Evolutionary conservation across 176 grass and related monocot genomes (phyloP).

Genomic region (Oryza brachyantha): DNA sequence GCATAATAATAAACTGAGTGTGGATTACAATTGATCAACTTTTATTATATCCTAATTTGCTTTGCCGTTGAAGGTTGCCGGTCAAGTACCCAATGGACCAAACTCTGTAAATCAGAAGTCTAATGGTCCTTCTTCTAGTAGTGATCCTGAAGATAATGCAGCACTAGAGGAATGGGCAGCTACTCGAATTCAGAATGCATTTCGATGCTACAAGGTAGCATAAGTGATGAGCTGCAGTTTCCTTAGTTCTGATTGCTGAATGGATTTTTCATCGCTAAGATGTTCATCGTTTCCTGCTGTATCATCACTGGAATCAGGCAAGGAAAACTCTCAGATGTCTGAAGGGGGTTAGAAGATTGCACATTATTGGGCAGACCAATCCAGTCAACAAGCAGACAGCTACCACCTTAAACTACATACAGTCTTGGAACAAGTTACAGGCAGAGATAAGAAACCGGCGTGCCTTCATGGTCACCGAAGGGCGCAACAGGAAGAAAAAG

Average conservation of each 20-base stretch:
- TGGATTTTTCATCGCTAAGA: neutral
- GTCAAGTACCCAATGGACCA: slow-evolving; percentile 43
- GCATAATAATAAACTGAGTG: neutral
- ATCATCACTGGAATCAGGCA: slow-evolving; percentile 46
- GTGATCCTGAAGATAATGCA: slow-evolving; percentile 50
- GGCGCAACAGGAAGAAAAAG: slow-evolving; percentile 81
- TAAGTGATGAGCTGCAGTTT: neutral
- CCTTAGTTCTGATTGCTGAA: neutral
- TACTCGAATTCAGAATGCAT: slow-evolving; percentile 68
- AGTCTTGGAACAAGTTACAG: slow-evolving; percentile 87
- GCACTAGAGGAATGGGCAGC: slow-evolving; percentile 72
- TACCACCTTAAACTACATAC: slow-evolving; percentile 61
- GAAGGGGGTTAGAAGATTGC: slow-evolving; percentile 69
- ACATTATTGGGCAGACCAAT: slow-evolving; percentile 38
- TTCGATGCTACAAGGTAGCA: slow-evolving; percentile 67
- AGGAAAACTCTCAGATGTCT: slow-evolving; percentile 71
- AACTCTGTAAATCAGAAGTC: slow-evolving; percentile 49
- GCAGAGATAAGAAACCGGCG: slow-evolving; percentile 79
- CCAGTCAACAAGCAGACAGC: slow-evolving; percentile 84
- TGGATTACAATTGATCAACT: neutral
- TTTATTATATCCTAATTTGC: slow-evolving; percentile 20
- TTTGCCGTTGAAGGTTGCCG: slow-evolving; percentile 31
- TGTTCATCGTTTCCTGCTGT: neutral
- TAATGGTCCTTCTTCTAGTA: slow-evolving; percentile 54
- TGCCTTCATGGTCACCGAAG: slow-evolving; percentile 85